phyloP scores from a whole-genome alignment of 2,329 filamentous ascomycete genomes.

The Cladophialophora chaetospira region DNA sequence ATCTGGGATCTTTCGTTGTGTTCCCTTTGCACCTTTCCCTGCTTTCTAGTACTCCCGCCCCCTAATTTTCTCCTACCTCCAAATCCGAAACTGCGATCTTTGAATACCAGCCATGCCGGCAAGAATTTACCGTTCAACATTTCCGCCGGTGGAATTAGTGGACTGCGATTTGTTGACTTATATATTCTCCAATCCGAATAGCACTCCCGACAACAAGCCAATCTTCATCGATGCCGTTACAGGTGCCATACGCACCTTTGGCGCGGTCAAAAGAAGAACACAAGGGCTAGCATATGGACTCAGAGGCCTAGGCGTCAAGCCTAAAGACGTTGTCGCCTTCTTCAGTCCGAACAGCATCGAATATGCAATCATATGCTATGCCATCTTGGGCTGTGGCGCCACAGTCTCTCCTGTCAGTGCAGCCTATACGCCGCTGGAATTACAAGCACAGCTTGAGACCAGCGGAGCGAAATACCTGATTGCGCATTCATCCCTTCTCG shows the following conservation, averaged over 20 bases:
- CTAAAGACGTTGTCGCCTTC: conserved; percentile 59
- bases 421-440: conserved; percentile 77
- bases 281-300: conserved; percentile 22
- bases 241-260: conserved; percentile 16
- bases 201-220: conserved; percentile 21
- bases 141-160: conserved; percentile 16
- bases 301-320: conserved; percentile 40
- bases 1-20: too few relatives aligned
- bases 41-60: background rate
- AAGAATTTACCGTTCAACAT: conserved; percentile 20
- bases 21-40: too few relatives aligned
- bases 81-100: too few relatives aligned
- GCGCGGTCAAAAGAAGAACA: conserved; percentile 18
- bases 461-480: conserved; percentile 72
- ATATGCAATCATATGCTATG: conserved; percentile 75
- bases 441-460: conserved; percentile 81
- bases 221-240: conserved; percentile 28
- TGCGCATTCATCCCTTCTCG: conserved; percentile 70
- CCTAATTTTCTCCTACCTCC: background rate
- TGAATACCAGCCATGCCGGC: conserved; percentile 14
- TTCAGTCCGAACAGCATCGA: conserved; percentile 82
- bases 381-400: conserved; percentile 79
- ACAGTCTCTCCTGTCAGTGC: conserved; percentile 82
- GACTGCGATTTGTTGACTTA: conserved; percentile 21
- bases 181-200: conserved; percentile 26